Base-by-base conservation (phyloP, 139 green algal species). In the Chlamydomonas sp. region DNA sequence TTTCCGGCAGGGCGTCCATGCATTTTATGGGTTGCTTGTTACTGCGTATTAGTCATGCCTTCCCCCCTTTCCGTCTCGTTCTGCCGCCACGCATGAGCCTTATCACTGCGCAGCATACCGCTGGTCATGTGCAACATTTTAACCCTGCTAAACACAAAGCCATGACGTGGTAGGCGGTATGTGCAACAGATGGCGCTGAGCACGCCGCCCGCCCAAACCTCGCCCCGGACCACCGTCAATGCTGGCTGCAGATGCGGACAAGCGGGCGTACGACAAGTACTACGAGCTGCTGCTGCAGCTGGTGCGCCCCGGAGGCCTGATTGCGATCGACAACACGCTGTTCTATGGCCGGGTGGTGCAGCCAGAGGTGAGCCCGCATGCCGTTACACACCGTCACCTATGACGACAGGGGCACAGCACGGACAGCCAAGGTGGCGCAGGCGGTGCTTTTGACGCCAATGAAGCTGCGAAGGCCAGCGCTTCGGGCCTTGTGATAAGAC, bases 311-410 rank as follows among this genome's bases (percentile, higher is more conserved):
- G 97, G 97, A 0, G 97, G 98, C 5, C 87, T 99, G 14, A 96
- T 99, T 60, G 90, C 94, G 1, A 90, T 98, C 0, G 98, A 99
- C 92, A 99, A 99, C 89, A 94, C 98, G 68, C 89, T 99, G 62
- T 98, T 95, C 85, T 96, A 95, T 67, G 95, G 94, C 5, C 93
- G 91, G 62, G 95, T 98, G 4, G 95, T 91, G 1, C 91, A 98
- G 60, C 79, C 82, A 1, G 63, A 89, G 63, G 90, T 92, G 62
- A 3, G 79, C 49, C 31, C 31, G 31, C 31, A 49, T 49, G 31
- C 31, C 31, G 31, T 49, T 49, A 49, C 31, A 49, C 31, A 49
- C 31, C 31, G 31, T 49, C 31, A 49, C 31, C 31, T 49, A 49
- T 49, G 31, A 49, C 31, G 31, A 49, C 31, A 49, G 31, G 31